Evolutionary conservation across 371 early-diverging fungal species (phyloP), one percentile per base, ranked within the genome.

Genomic region (Smittium mucronatum): DNA sequence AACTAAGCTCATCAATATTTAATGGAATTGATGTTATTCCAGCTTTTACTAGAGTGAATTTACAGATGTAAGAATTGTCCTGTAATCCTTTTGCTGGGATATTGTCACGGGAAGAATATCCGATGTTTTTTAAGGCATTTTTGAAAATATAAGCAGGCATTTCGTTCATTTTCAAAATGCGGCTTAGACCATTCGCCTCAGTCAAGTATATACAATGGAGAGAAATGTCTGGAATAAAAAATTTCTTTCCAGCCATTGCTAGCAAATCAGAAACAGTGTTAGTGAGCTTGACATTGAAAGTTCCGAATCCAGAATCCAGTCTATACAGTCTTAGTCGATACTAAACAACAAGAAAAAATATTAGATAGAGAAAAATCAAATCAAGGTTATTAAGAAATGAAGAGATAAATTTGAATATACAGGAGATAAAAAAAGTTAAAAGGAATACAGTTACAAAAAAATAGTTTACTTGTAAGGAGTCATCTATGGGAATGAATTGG

Each of bases 31-130:
- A 81, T 73, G 85, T 86, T 0, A 85, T 78, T 8, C 82, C 80
- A 8, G 84, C 86, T 70, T 86, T 86, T 30, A 85, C 81, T 75
- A 93, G 87, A 0, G 83, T 83, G 71, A 92, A 91, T 29, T 90
- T 86, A 73, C 86, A 85, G 28, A 92, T 72, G 65, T 92, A 92
- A 30, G 90, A 87, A 74, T 92, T 89, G 72, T 93, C 93, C 70
- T 93, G 93, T 69, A 92, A 80, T 1, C 89, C 89, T 5, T 90
- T 78, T 34, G 87, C 83, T 67, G 89, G 87, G 30, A 93, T 79
- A 66, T 83, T 85, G 75, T 93, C 92, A 57, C 84, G 78, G n/a
- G 84, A 84, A 2, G 85, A 84, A 65, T 92, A 92, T 2, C 93
- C 93, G 72, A 89, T 87, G 71, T 89, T 87, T 70, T 87, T 83